A percentile compares a stretch with the other conserved stretches of the same genome.
phyloP scores from a whole-genome alignment of 2,329 filamentous ascomycete species.

The Nannizzia gypsea region DNA sequence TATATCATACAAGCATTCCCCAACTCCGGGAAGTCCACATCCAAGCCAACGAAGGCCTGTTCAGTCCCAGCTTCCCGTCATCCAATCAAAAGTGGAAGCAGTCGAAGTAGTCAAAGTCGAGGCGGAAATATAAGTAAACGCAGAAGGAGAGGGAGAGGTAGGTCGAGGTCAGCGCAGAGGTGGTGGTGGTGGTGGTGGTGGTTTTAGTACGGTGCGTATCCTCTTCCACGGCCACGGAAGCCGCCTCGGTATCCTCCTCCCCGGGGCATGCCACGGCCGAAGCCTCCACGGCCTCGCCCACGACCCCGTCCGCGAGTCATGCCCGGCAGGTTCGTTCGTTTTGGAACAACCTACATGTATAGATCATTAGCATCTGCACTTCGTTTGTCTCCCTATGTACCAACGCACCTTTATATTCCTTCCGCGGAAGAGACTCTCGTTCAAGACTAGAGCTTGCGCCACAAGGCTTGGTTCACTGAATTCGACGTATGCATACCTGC shows the following conservation, averaged over 20 bases:
- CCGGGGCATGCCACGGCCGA: slow-evolving; percentile 13
- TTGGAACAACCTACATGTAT: slow-evolving; percentile 62
- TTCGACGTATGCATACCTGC: slow-evolving; percentile 95
- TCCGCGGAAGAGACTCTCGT: slow-evolving; percentile 91
- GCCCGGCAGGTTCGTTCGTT: slow-evolving; percentile 86
- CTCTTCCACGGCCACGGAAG: slow-evolving; percentile 27
- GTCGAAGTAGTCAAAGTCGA: too few species aligned
- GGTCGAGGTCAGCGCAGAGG: too few species aligned
- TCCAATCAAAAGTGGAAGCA: too few species aligned
- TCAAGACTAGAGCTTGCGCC: slow-evolving; percentile 83
- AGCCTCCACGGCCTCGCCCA: slow-evolving; percentile 41
- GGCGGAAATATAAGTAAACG: too few species aligned
- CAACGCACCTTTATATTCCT: slow-evolving; percentile 77
- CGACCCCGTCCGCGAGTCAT: slow-evolving; percentile 63
- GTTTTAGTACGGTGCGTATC: slow-evolving; percentile 35
- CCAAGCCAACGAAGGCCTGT: neutral
- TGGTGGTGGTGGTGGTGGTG: too few species aligned
- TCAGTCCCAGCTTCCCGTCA: neutral
- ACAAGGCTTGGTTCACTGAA: slow-evolving; percentile 91
- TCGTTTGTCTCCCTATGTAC: slow-evolving; percentile 16
- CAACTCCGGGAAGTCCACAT: slow-evolving; percentile 2
- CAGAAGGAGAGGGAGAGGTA: too few species aligned
- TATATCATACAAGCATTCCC: slow-evolving; percentile 7
- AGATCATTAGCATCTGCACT: too few species aligned
- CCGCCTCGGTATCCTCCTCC: slow-evolving; percentile 18